These are phyloP conservation scores for Psilocybe subaeruginosa DNA, from an alignment of 768 basidiomycete species.

Conservation along the genomic window DNA sequence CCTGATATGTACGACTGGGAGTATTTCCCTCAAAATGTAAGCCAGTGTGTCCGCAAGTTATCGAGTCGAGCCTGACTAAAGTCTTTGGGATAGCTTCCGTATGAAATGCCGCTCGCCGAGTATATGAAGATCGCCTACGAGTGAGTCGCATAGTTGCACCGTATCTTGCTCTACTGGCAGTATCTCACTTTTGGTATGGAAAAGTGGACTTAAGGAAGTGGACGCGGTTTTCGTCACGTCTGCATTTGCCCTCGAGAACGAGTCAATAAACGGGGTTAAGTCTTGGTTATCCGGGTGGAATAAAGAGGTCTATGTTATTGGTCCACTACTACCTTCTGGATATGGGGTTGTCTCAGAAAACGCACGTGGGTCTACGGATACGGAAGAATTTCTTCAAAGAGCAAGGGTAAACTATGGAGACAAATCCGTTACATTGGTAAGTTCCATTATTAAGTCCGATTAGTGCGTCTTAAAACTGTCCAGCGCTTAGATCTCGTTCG, in stretches of 20 bases:
- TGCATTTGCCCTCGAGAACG: slow-evolving; percentile 2
- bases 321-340: slow-evolving; percentile 13
- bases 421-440: slow-evolving; percentile 13
- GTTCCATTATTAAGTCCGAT: background rate
- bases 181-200: background rate
- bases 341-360: background rate
- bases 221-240: slow-evolving; percentile 9
- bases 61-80: background rate
- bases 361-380: background rate
- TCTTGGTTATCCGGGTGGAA: slow-evolving; percentile 8
- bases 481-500: slow-evolving; percentile 11
- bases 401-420: slow-evolving; percentile 1
- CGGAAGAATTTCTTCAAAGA: slow-evolving; percentile 4
- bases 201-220: slow-evolving; percentile 7
- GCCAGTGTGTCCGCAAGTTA: background rate
- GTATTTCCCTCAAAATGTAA: slow-evolving; percentile 17
- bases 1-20: slow-evolving; percentile 20
- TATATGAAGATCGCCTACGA: background rate
- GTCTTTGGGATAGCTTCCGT: background rate
- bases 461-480: background rate
- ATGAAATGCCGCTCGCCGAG: background rate
- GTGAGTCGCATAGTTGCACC: slow-evolving; percentile 4
- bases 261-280: slow-evolving; percentile 6
- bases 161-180: background rate
- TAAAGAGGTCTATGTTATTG: slow-evolving; percentile 7